Percentiles rank a stretch among this genome's conserved stretches.
phyloP scores from a whole-genome alignment of 2,329 filamentous ascomycete species.

The Aspergillus jensenii region DNA sequence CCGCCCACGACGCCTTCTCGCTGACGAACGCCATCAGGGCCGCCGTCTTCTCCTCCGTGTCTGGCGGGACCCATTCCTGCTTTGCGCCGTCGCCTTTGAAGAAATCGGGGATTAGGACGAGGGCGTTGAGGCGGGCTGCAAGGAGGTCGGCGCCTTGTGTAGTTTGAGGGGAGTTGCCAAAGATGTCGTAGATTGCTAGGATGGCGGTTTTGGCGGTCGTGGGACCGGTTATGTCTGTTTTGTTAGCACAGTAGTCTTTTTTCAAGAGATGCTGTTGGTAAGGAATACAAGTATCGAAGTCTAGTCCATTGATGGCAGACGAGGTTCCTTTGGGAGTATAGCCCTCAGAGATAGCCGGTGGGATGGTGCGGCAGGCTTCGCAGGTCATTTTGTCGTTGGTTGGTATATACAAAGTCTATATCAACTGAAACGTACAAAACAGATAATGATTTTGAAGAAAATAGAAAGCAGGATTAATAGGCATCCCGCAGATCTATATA shows the following conservation, averaged over 20 bases:
- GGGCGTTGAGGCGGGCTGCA: constrained; percentile 35
- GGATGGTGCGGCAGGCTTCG: constrained; percentile 34
- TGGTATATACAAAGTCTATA: not conserved
- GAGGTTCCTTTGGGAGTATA: constrained; percentile 59
- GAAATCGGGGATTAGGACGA: constrained; percentile 45
- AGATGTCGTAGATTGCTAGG: constrained; percentile 66
- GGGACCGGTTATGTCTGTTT: constrained; percentile 43
- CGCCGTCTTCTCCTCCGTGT: constrained; percentile 64
- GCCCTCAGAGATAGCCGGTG: constrained; percentile 56
- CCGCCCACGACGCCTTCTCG: constrained; percentile 33
- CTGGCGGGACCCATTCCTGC: constrained; percentile 57
- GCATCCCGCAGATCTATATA: too few relatives aligned
- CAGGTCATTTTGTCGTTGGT: constrained; percentile 23
- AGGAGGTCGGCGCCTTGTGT: constrained; percentile 65
- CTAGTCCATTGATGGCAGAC: constrained; percentile 54
- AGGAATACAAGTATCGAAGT: constrained; percentile 48
- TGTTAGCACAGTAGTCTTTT: not conserved
- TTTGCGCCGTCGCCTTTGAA: constrained; percentile 47
- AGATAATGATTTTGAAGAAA: too few relatives aligned
- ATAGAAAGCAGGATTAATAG: too few relatives aligned
- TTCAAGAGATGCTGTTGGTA: not conserved
- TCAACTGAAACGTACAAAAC: not conserved
- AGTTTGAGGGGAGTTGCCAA: constrained; percentile 66
- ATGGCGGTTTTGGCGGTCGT: constrained; percentile 56
- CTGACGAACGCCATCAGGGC: constrained; percentile 59